Conservation (phyloP, 176 grass and related monocot genomes). For the Saccharum officinarum region DNA sequence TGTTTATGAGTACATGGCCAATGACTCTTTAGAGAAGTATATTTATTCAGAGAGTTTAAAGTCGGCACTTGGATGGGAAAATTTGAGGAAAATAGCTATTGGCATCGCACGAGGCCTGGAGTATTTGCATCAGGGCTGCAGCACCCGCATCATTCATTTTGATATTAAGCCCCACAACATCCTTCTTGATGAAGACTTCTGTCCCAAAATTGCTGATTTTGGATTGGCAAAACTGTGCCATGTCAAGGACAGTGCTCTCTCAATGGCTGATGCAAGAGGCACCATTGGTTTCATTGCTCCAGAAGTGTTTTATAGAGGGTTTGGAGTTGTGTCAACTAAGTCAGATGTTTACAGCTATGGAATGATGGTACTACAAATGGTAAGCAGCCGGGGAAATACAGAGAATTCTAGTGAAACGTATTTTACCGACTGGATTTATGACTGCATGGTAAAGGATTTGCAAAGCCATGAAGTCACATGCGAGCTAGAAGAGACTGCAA, state of each 20-base stretch:
- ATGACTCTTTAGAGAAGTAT: slow-evolving; percentile 62
- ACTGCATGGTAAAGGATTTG: slow-evolving; percentile 31
- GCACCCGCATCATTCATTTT: slow-evolving; percentile 66
- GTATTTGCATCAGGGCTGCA: slow-evolving; percentile 65
- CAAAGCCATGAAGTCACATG: neutral
- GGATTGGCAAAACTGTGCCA: slow-evolving; percentile 61
- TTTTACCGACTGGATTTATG: slow-evolving; percentile 63
- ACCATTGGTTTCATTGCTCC: slow-evolving; percentile 72
- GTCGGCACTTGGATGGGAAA: slow-evolving; percentile 37
- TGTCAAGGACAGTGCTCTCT: slow-evolving; percentile 49
- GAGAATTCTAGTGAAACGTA: slow-evolving; percentile 25
- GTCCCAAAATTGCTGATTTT: slow-evolving; percentile 64
- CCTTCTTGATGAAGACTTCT: slow-evolving; percentile 51
- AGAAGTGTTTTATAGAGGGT: slow-evolving; percentile 60
- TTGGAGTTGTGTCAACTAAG: slow-evolving; percentile 53
- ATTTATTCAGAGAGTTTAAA: slow-evolving; percentile 49
- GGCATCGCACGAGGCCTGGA: slow-evolving; percentile 58
- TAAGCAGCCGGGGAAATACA: slow-evolving; percentile 13
- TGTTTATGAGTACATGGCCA: slow-evolving; percentile 66
- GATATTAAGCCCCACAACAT: slow-evolving; percentile 82
- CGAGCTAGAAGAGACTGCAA: slow-evolving; percentile 34
- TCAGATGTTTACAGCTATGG: slow-evolving; percentile 48
- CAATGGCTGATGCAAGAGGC: slow-evolving; percentile 51
- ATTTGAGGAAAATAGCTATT: slow-evolving; percentile 53
- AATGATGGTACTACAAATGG: slow-evolving; percentile 39